Evolutionary conservation across 2,329 filamentous ascomycete genomes (phyloP), one percentile per base, ranked within the genome.

Genomic region (Arthroderma sp.): DNA sequence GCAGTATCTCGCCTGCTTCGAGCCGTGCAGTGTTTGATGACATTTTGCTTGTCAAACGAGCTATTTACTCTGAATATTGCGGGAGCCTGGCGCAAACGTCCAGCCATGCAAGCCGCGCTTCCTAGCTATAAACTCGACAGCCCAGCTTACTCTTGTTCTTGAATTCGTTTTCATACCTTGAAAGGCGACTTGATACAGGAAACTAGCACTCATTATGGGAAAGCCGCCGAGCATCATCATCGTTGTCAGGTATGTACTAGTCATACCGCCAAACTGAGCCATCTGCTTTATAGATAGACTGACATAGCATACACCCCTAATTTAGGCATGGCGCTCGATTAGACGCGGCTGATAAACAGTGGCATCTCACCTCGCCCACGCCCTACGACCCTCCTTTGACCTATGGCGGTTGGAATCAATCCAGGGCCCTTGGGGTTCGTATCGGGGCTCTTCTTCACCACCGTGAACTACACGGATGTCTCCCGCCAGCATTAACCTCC

Each of bases 381-480:
- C 93, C 93, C 1, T 98, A 97, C 76, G 91, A 98, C 63, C 88
- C 93, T 63, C 93, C 93, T 54, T 79, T 98, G 58, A 95, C 91
- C 2, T 97, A 96, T 68, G 88, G 88, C 64, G 93, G 93, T 62
- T 96, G 93, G 87, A 82, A 85, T 13, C 93, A 97, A 71, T 85
- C 87, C 56, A 84, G 87, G 64, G 82, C 85, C 4, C 81, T 96
- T 23, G 93, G 93, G 15, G 79, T 84, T 60, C 84, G 89, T 60
- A 96, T 98, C 61, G 86, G 83, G n/a, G 84, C 79, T 64, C 82
- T 95, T 31, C 70, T 86, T 15, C 70, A 79, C 57, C 73, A 75
- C 39, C 71, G 77, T 28, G 77, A 79, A 55, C 47, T 44, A 17
- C 63, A 70, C 67, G 55, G 57, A 49, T 33, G 31, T 28, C 55